Conservation (phyloP, 805 yeast species). For the Kodamaea fukazawae region DNA sequence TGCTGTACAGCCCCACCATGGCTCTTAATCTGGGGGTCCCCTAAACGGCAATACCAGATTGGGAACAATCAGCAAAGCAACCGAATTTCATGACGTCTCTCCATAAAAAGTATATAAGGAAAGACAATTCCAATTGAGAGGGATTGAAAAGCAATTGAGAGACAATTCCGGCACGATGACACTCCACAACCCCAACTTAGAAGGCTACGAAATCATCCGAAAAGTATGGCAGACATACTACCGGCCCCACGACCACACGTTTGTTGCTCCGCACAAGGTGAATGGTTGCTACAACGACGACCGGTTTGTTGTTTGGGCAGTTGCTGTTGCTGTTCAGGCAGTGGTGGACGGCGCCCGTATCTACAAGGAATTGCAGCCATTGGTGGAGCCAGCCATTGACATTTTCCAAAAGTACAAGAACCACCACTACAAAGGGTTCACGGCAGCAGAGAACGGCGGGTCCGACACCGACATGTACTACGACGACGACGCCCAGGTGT, state of each 20-base stretch:
- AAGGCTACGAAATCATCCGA: slow-evolving; percentile 31
- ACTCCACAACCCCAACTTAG: slow-evolving; percentile 36
- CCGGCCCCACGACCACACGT: slow-evolving; percentile 35
- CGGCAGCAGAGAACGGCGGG: slow-evolving; percentile 60
- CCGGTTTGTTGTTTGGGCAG: slow-evolving; percentile 65
- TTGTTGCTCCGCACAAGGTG: slow-evolving; percentile 36
- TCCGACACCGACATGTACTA: slow-evolving; percentile 65
- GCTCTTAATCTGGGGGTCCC: too few species aligned
- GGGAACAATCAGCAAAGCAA: too few species aligned
- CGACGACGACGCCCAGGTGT: slow-evolving; percentile 76
- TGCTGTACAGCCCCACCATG: too few species aligned
- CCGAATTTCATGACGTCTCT: too few species aligned
- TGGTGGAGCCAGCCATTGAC: slow-evolving; percentile 50
- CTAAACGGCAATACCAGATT: too few species aligned
- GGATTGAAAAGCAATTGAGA: too few species aligned
- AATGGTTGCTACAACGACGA: slow-evolving; percentile 50
- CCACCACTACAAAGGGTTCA: slow-evolving; percentile 51
- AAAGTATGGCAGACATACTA: slow-evolving; percentile 43
- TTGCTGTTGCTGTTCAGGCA: slow-evolving; percentile 64
- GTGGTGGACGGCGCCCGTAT: slow-evolving; percentile 61
- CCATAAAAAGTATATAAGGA: too few species aligned
- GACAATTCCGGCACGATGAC: slow-evolving; percentile 13
- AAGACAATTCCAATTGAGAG: too few species aligned
- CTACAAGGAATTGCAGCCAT: slow-evolving; percentile 50
- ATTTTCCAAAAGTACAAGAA: slow-evolving; percentile 53